Evolutionary conservation across 192 early-diverging fungal species (phyloP), one percentile per base, ranked within the genome.

Genomic region (Dissophora globulifera): DNA sequence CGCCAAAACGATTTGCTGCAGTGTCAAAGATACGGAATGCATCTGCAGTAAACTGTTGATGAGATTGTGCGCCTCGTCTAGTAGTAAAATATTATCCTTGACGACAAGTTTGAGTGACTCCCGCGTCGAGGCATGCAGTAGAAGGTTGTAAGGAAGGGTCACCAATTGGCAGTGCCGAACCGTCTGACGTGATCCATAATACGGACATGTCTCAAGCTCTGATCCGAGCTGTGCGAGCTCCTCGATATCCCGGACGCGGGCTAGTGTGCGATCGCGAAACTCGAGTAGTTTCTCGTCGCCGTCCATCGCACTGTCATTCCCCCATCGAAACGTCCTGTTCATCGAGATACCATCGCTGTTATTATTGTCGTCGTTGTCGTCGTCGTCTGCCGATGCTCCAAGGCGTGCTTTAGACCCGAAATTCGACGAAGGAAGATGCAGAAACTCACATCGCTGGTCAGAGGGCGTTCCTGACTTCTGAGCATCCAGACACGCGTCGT

Each of bases 121-220:
- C 23, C 96, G 78, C 0, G 93, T 88, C 1, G 85, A 72, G 49
- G 85, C 83, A 42, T 91, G 90, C n/a, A 96, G 78, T 50, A 96
- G 67, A 49, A 93, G 84, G 52, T 93, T 92, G 76, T 98, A 98
- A 2, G 96, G 96, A 29, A 98, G 63, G n/a, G 91, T 89, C 0
- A 98, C 90, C 10, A 96, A 79, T 58, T 90, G 83, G 42, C 85
- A 78, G 23, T 81, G 78, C 32, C 75, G 64, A 29, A 84, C 82
- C 0, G 88, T 81, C 11, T 84, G 71, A 11, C 95, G 78, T 6
- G 90, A 75, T 16, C 93, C 96, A 64, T 96, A 97, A 65, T 98
- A 97, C 0, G 95, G 88, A 65, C 95, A 97, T 0, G 84, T 84
- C 7, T 75, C 46, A 2, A 85, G 60, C 22, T 79, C 55, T 22